Base-by-base conservation (phyloP, 495 filamentous ascomycete genomes). In the Bacidia gigantensis region DNA sequence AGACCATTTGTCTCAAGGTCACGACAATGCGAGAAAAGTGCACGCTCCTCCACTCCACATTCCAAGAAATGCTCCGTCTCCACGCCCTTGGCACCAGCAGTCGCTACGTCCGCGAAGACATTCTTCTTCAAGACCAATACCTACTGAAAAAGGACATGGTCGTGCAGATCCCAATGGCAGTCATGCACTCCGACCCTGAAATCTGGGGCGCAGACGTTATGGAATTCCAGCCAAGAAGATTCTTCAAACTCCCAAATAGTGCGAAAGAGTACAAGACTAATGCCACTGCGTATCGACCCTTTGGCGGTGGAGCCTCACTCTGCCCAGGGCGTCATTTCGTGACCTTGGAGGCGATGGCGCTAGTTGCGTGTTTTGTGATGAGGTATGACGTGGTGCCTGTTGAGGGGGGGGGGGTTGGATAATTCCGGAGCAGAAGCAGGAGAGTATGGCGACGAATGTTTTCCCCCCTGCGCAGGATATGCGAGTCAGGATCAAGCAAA, bases 201-300 rank as follows among this genome's bases (percentile, higher is more conserved):
- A 41, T 46, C 29, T 59, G 54, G 57, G 57, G 57, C 23, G 10
- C 55, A 17, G 18, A 56, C 32, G 54, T 54, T 32, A 23, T 18
- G 18, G 42, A 45, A 11, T 60, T 60, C 51, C 20, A 55, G 3
- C 51, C 55, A 42, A 47, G 58, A 25, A 35, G 58, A 2, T 60
- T 60, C 14, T 40, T 57, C 3, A 56, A 59, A 32, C 18, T 20
- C 14, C 26, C 7, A 14, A 42, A 40, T n/a, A 40, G 26, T 11
- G 20, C 18, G 0, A 64, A 58, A 46, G 55, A 45, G 0, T 62
- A 61, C 26, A 51, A 49, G 0, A 52, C 55, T 2, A 35, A 35
- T 35, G 29, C 29, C 5, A 35, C 29, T 7, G 67, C 64, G 1
- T 72, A 69, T 26, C 46, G 59, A 35, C 45, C 59, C 7, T 62